Evolutionary conservation across 164 flowering plant genomes (phyloP).

Genomic region (Brasenia schreberi): DNA sequence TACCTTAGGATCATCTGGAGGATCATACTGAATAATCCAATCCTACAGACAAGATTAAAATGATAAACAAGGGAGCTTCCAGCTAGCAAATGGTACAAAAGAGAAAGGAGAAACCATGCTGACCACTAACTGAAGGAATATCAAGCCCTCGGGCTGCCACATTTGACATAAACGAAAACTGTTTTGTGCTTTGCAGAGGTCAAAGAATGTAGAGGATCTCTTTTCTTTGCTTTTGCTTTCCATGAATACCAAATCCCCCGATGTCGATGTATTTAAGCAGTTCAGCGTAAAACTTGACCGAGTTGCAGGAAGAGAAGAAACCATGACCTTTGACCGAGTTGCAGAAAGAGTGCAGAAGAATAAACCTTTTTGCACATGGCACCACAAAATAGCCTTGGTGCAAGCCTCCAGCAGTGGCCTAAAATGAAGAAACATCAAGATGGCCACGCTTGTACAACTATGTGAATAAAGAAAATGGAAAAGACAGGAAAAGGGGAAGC

Average conservation of each 20-base stretch:
- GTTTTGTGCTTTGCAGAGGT: constrained; percentile 67
- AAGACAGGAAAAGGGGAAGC: not conserved
- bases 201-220: constrained; percentile 72
- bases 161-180: constrained; percentile 92
- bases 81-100: not conserved
- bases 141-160: constrained; percentile 97
- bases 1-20: constrained; percentile 97
- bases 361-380: constrained; percentile 63
- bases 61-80: not conserved
- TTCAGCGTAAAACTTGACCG: constrained; percentile 43
- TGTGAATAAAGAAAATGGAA: no score
- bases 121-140: constrained; percentile 71
- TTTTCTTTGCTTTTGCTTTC: constrained; percentile 83
- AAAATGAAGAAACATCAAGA: constrained; percentile 6
- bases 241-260: constrained; percentile 75
- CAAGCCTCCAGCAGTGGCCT: constrained; percentile 86
- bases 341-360: constrained; percentile 68
- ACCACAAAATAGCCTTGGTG: constrained; percentile 85
- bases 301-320: no score
- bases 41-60: constrained; percentile 33
- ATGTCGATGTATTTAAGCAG: constrained; percentile 63
- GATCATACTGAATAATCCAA: constrained; percentile 95
- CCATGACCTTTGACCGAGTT: constrained; percentile 45
- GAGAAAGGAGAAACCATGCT: not conserved
- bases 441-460: not conserved